Evolutionary conservation across 306 rosid genomes (phyloP).

Genomic region (Coriaria nepalensis): DNA sequence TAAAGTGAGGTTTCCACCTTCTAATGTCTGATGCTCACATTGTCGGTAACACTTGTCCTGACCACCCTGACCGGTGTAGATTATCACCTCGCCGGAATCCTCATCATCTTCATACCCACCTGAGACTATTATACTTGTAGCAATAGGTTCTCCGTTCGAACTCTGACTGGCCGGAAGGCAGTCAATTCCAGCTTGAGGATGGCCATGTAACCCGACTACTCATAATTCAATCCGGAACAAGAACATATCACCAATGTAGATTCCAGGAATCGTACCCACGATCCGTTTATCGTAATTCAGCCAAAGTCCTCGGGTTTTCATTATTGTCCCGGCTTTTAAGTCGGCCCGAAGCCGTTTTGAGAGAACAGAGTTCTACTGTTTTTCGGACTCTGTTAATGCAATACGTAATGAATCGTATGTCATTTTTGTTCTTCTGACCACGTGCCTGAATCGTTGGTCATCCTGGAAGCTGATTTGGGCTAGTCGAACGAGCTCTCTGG

Average conservation of each 20-base stretch:
- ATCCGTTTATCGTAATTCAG: slow-evolving; percentile 77
- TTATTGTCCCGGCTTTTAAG: slow-evolving; percentile 41
- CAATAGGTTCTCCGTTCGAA: slow-evolving; percentile 81
- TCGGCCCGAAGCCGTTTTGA: slow-evolving; percentile 37
- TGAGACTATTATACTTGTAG: slow-evolving; percentile 82
- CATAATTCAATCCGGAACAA: slow-evolving; percentile 70
- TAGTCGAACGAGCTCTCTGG: slow-evolving; percentile 63
- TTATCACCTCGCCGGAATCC: slow-evolving; percentile 68
- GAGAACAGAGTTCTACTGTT: slow-evolving; percentile 24
- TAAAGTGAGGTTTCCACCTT: slow-evolving; percentile 82
- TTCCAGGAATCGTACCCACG: slow-evolving; percentile 82
- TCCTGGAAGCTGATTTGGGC: slow-evolving; percentile 43
- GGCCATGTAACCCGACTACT: slow-evolving; percentile 87
- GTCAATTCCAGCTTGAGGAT: slow-evolving; percentile 88
- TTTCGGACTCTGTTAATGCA: slow-evolving; percentile 24
- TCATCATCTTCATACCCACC: slow-evolving; percentile 90
- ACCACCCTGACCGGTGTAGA: slow-evolving; percentile 90
- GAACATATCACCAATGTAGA: slow-evolving; percentile 74
- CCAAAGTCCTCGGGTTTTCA: slow-evolving; percentile 66
- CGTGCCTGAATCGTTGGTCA: slow-evolving; percentile 40
- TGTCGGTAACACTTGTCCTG: slow-evolving; percentile 66
- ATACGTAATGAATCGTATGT: slow-evolving; percentile 60
- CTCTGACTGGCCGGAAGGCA: slow-evolving; percentile 69
- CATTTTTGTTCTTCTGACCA: slow-evolving; percentile 58
- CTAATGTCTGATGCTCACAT: slow-evolving; percentile 68